Evolutionary conservation across 306 rosid species (phyloP).

Genomic region (Bauhinia variegata): DNA sequence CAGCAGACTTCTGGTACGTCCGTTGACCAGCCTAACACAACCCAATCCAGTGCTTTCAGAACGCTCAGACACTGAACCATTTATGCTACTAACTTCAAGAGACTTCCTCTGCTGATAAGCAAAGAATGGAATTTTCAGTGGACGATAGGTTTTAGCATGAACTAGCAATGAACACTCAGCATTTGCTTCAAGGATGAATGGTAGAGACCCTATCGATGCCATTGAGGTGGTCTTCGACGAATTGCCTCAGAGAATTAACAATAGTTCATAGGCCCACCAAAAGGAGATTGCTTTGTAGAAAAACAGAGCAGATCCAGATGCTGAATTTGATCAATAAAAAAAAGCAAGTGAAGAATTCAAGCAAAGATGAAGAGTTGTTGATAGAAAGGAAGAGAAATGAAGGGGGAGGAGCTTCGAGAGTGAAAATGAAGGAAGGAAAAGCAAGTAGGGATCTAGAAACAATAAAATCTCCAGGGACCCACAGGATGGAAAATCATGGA

Average conservation of each 20-base stretch:
- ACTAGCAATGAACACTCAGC: constrained; percentile 43
- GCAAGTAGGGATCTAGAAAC: not conserved
- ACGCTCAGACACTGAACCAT: constrained; percentile 33
- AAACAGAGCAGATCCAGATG: constrained; percentile 40
- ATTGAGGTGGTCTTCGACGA: constrained; percentile 32
- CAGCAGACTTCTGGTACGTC: constrained; percentile 42
- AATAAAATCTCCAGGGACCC: constrained; percentile 27
- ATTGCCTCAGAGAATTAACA: constrained; percentile 14
- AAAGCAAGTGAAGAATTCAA: constrained; percentile 21
- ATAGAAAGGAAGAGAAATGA: not conserved
- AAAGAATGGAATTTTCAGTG: constrained; percentile 35
- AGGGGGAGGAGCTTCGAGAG: not conserved
- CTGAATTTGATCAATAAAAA: constrained; percentile 34
- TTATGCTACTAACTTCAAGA: constrained; percentile 21
- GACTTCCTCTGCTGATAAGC: constrained; percentile 32
- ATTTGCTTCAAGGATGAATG: constrained; percentile 54
- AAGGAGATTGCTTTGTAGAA: constrained; percentile 3
- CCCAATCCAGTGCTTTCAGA: constrained; percentile 35
- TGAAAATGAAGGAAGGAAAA: not conserved
- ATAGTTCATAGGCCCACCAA: not conserved
- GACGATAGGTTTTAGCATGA: constrained; percentile 34
- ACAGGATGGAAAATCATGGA: not conserved
- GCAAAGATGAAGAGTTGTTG: not conserved
- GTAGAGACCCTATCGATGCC: constrained; percentile 61
- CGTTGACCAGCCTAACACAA: constrained; percentile 44